Conservation (phyloP, 441 rosid species). For the Theobroma grandiflorum region DNA sequence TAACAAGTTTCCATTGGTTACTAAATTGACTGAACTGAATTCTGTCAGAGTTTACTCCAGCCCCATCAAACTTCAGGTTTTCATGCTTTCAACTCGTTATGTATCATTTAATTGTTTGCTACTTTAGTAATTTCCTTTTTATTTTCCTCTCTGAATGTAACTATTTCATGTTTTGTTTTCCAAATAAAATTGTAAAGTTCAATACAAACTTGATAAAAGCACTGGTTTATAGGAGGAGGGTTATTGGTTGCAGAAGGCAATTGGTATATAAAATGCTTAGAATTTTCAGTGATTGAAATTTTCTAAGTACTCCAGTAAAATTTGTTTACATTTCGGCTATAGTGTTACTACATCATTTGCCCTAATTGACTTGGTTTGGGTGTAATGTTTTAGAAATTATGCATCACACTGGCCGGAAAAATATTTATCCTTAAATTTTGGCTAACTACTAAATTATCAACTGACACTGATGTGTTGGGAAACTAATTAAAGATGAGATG, state of each 20-base stretch:
- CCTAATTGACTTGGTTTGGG: neutral
- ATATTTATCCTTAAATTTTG: neutral
- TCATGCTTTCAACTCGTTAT: conserved; percentile 22
- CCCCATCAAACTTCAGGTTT: conserved; percentile 83
- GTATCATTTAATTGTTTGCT: neutral
- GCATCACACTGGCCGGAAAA: neutral
- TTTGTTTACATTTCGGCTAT: neutral
- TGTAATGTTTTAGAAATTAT: neutral
- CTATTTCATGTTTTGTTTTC: neutral
- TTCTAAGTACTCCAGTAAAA: neutral
- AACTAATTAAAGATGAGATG: neutral
- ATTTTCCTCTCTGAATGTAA: neutral
- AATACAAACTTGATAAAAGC: neutral
- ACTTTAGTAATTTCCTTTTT: neutral
- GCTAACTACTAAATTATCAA: neutral
- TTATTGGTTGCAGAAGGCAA: conserved; percentile 1
- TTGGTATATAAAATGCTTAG: neutral
- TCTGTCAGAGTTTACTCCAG: conserved; percentile 76
- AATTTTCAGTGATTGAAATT: neutral
- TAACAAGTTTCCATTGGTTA: conserved; percentile 85
- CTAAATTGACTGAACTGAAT: conserved; percentile 75
- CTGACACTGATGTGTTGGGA: neutral
- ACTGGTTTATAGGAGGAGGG: neutral
- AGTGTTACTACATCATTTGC: neutral
- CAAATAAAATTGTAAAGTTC: neutral